Evolutionary conservation across 352 stramenopile species (phyloP), one percentile per base, ranked within the genome.

Genomic region (Phytophthora vignae): DNA sequence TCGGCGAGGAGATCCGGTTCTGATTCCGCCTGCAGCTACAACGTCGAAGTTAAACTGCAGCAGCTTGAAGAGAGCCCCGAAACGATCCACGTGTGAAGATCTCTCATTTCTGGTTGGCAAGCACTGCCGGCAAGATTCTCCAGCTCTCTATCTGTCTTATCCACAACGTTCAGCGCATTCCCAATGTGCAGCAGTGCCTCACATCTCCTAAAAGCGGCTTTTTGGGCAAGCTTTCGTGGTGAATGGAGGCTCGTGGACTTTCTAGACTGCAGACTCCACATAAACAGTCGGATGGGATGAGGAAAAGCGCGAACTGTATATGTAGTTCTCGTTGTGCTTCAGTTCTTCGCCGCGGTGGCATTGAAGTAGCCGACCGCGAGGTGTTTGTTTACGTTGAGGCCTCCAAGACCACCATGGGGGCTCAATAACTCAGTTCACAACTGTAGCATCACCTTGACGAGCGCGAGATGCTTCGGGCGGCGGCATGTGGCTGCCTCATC

Each of bases 211-310:
- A 36, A 15, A n/a, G 10, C n/a, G 19, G 12, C 40, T 44, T 46
- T 17, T n/a, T 33, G n/a, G 22, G 21, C 42, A 56, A 57, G 19
- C 33, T 65, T 48, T 17, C 10, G 6, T 31, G 12, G 15, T 59
- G 36, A 54, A 67, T 67, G 33, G 38, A 61, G 48, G 25, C 22
- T 31, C 25, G 33, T 67, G 64, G 54, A 25, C 64, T 66, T 71
- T 71, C 12, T 71, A 56, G 55, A 50, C 36, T 42, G 36, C 55
- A 22, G 22, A 29, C 19, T 33, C 14, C 7, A 29, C 11, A 65
- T 71, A 42, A 60, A 66, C 56, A 66, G 55, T 48, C 46, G 50
- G 64, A 66, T 71, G 64, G 33, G 64, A 70, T 60, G 64, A 71
- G 55, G 44, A 60, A 57, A 38, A 21, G 36, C 42, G 11, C 55